Base-by-base conservation (phyloP, 23 red algal species). In the Agarophyton chilense region DNA sequence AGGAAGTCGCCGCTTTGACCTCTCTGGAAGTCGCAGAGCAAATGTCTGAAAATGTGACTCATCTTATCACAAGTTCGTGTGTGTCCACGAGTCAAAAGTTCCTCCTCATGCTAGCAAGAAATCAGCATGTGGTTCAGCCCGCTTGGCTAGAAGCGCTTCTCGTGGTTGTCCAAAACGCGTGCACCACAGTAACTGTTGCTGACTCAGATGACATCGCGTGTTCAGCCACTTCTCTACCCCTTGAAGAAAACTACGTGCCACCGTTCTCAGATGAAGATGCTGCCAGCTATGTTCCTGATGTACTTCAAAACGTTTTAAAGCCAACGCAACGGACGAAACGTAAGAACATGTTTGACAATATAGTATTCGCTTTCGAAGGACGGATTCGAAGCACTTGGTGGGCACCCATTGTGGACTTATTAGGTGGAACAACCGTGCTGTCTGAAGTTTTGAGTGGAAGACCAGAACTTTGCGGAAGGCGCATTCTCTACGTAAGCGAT, bases 81-180 rank as follows among this genome's bases (percentile, higher is more conserved):
- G 58, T 52, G 11, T 52, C 76, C 13, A 56, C 60, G 28, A 73
- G 62, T 73, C 51, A 79, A 22, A 81, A 82, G 21, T 82, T 79
- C 36, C 61, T 91, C 2, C n/a, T 42, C 29, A 75, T 64, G 28
- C 45, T 91, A 4, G 88, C 65, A 11, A 61, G 62, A 74, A 36
- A 73, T 40, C 55, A 46, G 46, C 88, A 79, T 43, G 75, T 91
- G 0, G 88, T 91, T 22, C 57, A 74, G 31, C 39, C 45, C 40
- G 88, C 88, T 52, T 91, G 88, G 88, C 16, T 76, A 55, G 88
- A 91, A 19, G 75, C 77, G 31, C 34, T 91, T 24, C 46, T 39
- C 10, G 52, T 79, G 54, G 19, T 81, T 10, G 88, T 91, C 22
- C 31, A 53, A 9, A 75, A 81, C 19, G 58, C 88, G 3, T 81